Conservation (phyloP, 805 yeast species). For the Hanseniaspora jakobsenii region DNA sequence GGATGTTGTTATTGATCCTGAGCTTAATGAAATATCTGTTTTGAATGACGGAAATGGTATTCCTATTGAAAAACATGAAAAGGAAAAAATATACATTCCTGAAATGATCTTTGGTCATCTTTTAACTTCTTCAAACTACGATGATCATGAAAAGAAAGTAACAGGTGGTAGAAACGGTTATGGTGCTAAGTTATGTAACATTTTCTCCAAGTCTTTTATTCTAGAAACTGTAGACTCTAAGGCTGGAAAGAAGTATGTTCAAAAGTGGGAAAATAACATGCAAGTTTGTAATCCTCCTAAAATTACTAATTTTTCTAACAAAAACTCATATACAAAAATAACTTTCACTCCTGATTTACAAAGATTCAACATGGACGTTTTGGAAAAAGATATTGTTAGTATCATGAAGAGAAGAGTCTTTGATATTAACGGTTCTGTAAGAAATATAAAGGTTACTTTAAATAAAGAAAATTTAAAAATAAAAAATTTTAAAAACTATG, state of each 20-base stretch:
- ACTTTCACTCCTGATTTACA: slow-evolving; percentile 78
- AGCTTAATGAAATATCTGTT: slow-evolving; percentile 60
- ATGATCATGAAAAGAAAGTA: slow-evolving; percentile 87
- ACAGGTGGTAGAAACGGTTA: slow-evolving; percentile 98
- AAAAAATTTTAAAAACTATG: slow-evolving; percentile 70
- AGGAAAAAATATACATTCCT: slow-evolving; percentile 87
- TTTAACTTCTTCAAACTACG: slow-evolving; percentile 89
- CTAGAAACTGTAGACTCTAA: slow-evolving; percentile 79
- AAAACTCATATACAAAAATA: slow-evolving; percentile 71
- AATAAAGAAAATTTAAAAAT: slow-evolving; percentile 63
- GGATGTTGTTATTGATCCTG: slow-evolving; percentile 71
- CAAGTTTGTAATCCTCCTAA: slow-evolving; percentile 59
- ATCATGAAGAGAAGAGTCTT: slow-evolving; percentile 87
- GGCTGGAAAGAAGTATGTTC: slow-evolving; percentile 53
- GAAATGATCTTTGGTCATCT: slow-evolving; percentile 92
- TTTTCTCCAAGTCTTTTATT: slow-evolving; percentile 75
- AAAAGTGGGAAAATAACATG: slow-evolving; percentile 86
- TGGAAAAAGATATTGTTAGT: slow-evolving; percentile 73
- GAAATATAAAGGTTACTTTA: slow-evolving; percentile 63
- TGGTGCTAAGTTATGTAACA: slow-evolving; percentile 95
- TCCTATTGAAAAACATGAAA: slow-evolving; percentile 84
- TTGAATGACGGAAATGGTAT: slow-evolving; percentile 92
- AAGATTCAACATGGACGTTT: slow-evolving; percentile 70
- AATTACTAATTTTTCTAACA: slow-evolving; percentile 37
- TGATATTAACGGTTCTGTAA: slow-evolving; percentile 88